phyloP scores from a whole-genome alignment of 257 asterid species.

The Nemophila menziesii region DNA sequence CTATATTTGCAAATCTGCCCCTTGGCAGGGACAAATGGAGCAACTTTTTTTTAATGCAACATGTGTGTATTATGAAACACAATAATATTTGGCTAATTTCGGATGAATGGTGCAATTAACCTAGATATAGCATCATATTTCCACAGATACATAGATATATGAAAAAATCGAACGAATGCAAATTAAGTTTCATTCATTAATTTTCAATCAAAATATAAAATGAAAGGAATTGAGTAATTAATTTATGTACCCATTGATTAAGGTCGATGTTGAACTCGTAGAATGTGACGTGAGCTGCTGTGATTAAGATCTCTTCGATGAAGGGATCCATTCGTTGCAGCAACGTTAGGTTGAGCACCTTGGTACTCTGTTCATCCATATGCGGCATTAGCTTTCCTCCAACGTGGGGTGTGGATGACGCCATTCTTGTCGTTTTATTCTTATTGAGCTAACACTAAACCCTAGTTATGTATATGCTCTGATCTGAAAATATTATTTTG shows the following conservation, averaged over 20 bases:
- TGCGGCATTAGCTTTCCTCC: slow-evolving; percentile 49
- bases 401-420: slow-evolving; percentile 12
- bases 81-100: no score
- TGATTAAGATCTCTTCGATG: slow-evolving; percentile 57
- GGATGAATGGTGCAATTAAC: no score
- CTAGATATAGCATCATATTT: no score
- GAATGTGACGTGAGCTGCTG: slow-evolving; percentile 55
- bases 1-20: no score
- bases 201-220: neutral
- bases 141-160: no score
- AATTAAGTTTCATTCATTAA: no score
- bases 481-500: no score
- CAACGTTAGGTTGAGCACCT: slow-evolving; percentile 54
- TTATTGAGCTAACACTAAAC: neutral
- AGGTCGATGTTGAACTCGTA: slow-evolving; percentile 50
- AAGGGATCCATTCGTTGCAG: slow-evolving; percentile 67
- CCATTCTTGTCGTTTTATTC: slow-evolving; percentile 5
- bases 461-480: no score
- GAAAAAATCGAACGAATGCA: no score
- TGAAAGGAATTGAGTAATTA: neutral
- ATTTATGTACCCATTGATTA: slow-evolving; percentile 51
- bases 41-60: no score
- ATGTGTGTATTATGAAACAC: no score
- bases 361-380: slow-evolving; percentile 49
- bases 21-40: no score